A percentile compares a stretch with the other conserved stretches of the same genome.
Conservation (phyloP, 352 stramenopile genomes). For the Phytophthora hibernalis region DNA sequence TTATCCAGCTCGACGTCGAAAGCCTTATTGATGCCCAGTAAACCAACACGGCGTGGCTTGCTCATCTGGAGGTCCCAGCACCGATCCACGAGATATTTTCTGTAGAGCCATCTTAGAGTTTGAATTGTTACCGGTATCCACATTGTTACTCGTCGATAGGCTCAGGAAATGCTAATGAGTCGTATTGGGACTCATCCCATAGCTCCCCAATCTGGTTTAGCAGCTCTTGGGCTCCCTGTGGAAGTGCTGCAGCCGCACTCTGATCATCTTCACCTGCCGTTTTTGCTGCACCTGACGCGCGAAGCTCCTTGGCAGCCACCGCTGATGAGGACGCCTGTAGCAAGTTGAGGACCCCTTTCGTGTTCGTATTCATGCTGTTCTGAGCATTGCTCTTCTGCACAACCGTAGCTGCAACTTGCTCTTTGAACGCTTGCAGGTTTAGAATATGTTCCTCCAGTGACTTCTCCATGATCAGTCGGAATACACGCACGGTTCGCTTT, state of each 20-base stretch:
- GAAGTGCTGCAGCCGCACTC: constrained; percentile 23
- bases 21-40: constrained; percentile 80
- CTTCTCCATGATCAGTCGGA: constrained; percentile 77
- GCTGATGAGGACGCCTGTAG: constrained; percentile 60
- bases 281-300: constrained; percentile 3
- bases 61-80: neutral
- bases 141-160: constrained; percentile 3
- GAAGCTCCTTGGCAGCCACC: constrained; percentile 47
- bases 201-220: constrained; percentile 76
- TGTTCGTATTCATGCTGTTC: constrained; percentile 72
- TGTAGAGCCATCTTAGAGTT: constrained; percentile 7
- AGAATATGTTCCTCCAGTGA: constrained; percentile 85
- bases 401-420: constrained; percentile 71
- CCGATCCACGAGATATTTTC: constrained; percentile 21
- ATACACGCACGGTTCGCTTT: constrained; percentile 73
- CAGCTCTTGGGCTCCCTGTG: constrained; percentile 49
- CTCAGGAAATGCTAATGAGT: constrained; percentile 70
- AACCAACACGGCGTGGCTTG: constrained; percentile 9
- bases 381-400: constrained; percentile 58
- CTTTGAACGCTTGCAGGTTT: constrained; percentile 83
- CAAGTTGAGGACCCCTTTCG: constrained; percentile 65
- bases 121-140: neutral
- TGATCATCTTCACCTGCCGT: constrained; percentile 6
- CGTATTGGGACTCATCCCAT: constrained; percentile 86
- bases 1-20: constrained; percentile 98